phyloP scores from a whole-genome alignment of 108 stramenopile species.

The Skeletonema costatum region DNA sequence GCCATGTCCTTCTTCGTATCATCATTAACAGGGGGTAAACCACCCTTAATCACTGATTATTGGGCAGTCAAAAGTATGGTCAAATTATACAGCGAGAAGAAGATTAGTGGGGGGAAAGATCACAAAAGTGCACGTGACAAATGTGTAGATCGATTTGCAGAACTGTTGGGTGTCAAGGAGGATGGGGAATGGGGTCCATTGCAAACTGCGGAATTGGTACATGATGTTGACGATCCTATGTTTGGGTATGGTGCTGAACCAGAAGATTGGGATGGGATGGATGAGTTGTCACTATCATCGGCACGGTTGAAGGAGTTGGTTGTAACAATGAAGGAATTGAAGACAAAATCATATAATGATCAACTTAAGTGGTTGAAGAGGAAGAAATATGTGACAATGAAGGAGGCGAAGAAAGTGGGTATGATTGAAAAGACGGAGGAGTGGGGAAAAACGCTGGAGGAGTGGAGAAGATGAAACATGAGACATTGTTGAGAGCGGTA shows the following conservation, averaged over 20 bases:
- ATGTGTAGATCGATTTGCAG: conserved; percentile 75
- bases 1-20: conserved; percentile 84
- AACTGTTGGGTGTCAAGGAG: conserved; percentile 67
- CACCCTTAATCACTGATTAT: conserved; percentile 75
- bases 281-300: conserved; percentile 11
- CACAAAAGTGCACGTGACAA: conserved; percentile 71
- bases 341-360: conserved; percentile 13
- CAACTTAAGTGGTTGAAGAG: conserved; percentile 27
- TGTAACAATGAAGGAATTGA: conserved; percentile 13
- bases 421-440: conserved; percentile 42
- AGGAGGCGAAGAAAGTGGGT: conserved; percentile 42
- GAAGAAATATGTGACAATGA: conserved; percentile 10
- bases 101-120: conserved; percentile 48
- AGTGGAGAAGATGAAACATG: background rate
- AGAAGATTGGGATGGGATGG: conserved; percentile 37
- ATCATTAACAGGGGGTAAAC: conserved; percentile 63
- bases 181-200: conserved; percentile 14
- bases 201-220: conserved; percentile 18
- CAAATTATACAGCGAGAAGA: conserved; percentile 57
- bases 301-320: conserved; percentile 25
- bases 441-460: conserved; percentile 48
- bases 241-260: conserved; percentile 51
- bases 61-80: conserved; percentile 75
- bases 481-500: background rate
- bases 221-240: conserved; percentile 6